Base-by-base conservation (phyloP, 306 rosid genomes). In the Trifolium subterraneum region DNA sequence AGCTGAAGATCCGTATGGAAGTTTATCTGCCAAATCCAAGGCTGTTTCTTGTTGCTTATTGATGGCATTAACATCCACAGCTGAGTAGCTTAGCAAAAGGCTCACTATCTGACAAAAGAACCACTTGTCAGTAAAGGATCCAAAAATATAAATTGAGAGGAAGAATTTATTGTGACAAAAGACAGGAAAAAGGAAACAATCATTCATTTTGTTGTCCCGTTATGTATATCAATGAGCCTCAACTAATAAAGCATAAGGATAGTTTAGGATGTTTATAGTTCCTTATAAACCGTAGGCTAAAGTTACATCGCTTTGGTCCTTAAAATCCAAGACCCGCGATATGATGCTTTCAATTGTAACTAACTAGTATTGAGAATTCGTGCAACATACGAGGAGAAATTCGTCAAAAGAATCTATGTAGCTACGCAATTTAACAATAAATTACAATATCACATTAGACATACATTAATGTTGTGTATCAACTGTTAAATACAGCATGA, bases 1-100 rank as follows among this genome's bases (percentile, higher is more conserved):
- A 67, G 87, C 58, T n/a, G 93, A 52, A 39, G 84, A 91, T 69
- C 99, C 97, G 47, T 94, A 94, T 10, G 64, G 82, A 41, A 94
- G 85, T 79, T 88, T 91, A 71, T 92, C 96, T 4, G 99, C 92
- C 84, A 94, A 90, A 86, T 94, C 99, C 89, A 88, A 87, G 18
- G 96, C 96, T 3, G 99, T 92, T 70, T 94, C 97, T 0, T 38
- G 83, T 48, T 90, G 91, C 78, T 76, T 91, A 68, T 94, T 94
- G 76, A 94, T 86, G 18, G 88, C 90, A 22, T 94, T 94, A 64
- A 94, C 84, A 36, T 92, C 93, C 70, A 86, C 38, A 44, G 94
- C 84, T 47, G 78, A 60, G 78, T 83, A 86, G 80, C 52, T 86
- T 61, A 94, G 82, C 85, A 94, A 69, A 75, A 87, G 79, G 78